These are phyloP conservation scores for Puccinia novopanici DNA, from an alignment of 1,284 basidiomycete species.

Conservation along the genomic window DNA sequence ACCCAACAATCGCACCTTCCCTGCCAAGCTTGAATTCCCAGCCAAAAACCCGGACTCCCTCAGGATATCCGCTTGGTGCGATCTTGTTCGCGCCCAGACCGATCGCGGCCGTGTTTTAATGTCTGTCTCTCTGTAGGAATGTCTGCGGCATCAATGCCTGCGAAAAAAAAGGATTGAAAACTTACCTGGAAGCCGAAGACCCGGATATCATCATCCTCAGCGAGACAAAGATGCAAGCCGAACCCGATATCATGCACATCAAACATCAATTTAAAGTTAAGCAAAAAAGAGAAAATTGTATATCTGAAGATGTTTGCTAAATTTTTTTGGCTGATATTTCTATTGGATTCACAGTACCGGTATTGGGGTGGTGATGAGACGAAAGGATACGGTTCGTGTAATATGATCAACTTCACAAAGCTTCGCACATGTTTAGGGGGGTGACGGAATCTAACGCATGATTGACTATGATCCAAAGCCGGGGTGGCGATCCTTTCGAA, in stretches of 20 bases:
- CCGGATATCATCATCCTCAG: constrained; percentile 47
- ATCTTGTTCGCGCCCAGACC: too few species aligned
- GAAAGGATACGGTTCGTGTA: constrained; percentile 46
- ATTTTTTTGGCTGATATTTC: background rate
- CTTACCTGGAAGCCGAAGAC: constrained; percentile 42
- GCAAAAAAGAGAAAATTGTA: background rate
- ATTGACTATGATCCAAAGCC: background rate
- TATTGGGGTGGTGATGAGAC: constrained; percentile 44
- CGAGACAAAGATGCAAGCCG: constrained; percentile 43
- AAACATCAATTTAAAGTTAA: constrained; percentile 37
- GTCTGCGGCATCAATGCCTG: constrained; percentile 44
- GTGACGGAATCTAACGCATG: background rate
- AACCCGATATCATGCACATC: constrained; percentile 42
- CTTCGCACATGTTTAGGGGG: too few species aligned
- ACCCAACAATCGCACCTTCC: constrained; percentile 30
- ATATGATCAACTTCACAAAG: background rate
- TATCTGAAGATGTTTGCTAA: background rate
- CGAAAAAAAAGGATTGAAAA: constrained; percentile 45
- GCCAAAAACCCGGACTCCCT: constrained; percentile 2
- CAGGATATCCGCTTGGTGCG: constrained; percentile 40
- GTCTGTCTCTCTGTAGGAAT: constrained; percentile 22
- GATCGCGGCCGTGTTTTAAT: too few species aligned
- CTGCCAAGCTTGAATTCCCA: constrained; percentile 25
- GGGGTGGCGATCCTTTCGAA: constrained; percentile 45
- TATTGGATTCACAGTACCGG: constrained; percentile 19